phyloP scores from a whole-genome alignment of 495 filamentous ascomycete genomes.

The Rhypophila decipiens region DNA sequence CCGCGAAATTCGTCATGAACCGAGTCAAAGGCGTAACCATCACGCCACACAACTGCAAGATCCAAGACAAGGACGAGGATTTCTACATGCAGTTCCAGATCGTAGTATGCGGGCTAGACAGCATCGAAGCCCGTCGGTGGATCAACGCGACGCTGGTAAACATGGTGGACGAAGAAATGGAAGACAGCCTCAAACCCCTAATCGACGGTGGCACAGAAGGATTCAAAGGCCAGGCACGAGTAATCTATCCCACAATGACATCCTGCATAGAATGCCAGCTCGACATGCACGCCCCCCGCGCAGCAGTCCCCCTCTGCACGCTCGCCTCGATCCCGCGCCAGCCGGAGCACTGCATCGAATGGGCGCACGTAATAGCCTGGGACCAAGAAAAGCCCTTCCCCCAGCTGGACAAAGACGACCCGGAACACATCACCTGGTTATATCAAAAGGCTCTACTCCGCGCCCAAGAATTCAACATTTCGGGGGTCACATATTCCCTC shows the following conservation, averaged over 20 bases:
- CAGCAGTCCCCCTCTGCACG: constrained; percentile 93
- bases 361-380: constrained; percentile 82
- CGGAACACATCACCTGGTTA: constrained; percentile 95
- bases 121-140: constrained; percentile 94
- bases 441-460: constrained; percentile 79
- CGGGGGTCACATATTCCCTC: constrained; percentile 90
- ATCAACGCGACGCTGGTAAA: constrained; percentile 91
- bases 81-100: constrained; percentile 98
- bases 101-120: constrained; percentile 93
- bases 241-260: constrained; percentile 84
- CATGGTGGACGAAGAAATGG: constrained; percentile 67
- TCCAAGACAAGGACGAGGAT: constrained; percentile 94
- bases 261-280: constrained; percentile 98
- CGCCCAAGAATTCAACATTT: constrained; percentile 82
- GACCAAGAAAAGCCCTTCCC: constrained; percentile 57
- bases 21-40: constrained; percentile 87
- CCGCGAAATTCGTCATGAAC: constrained; percentile 82
- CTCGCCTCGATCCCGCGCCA: constrained; percentile 95
- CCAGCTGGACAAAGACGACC: constrained; percentile 87
- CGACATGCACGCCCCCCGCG: constrained; percentile 92
- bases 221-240: constrained; percentile 94
- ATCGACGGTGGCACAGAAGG: constrained; percentile 98
- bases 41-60: constrained; percentile 86
- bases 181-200: constrained; percentile 81
- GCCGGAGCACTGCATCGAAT: constrained; percentile 97